Conservation (phyloP, 129 eudicot species). For the Ambrosia artemisiifolia region DNA sequence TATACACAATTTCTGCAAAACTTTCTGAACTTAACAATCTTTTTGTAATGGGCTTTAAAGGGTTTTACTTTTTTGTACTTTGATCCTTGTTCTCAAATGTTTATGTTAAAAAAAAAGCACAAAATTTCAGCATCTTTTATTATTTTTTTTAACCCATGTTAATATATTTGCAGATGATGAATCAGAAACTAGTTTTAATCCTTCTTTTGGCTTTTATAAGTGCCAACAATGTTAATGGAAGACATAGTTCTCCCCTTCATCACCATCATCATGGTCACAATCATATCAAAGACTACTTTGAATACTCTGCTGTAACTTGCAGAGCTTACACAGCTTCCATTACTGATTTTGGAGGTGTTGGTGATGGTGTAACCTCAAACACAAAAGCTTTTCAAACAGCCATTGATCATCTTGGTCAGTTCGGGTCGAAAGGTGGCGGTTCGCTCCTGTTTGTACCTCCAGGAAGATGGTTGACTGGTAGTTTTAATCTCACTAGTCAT, state of each 20-base stretch:
- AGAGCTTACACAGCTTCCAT: constrained; percentile 70
- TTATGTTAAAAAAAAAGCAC: background rate
- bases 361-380: constrained; percentile 80
- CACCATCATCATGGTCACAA: constrained; percentile 12
- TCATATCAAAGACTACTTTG: constrained; percentile 23
- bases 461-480: constrained; percentile 81
- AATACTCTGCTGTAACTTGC: constrained; percentile 62
- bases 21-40: background rate
- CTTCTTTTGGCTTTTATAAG: constrained; percentile 29
- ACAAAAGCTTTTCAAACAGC: constrained; percentile 79
- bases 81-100: too few relatives aligned
- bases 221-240: constrained; percentile 33
- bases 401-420: constrained; percentile 62
- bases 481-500: constrained; percentile 86
- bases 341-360: constrained; percentile 86
- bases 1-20: background rate
- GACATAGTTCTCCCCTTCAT: constrained; percentile 12
- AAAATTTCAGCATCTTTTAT: background rate
- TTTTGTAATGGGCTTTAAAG: background rate
- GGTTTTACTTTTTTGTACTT: background rate
- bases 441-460: constrained; percentile 76
- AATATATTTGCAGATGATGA: constrained; percentile 31
- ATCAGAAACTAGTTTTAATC: constrained; percentile 12
- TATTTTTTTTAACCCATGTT: constrained; percentile 10
- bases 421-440: constrained; percentile 60